These are phyloP conservation scores for Adansonia gregorii DNA, from an alignment of 441 rosid genomes.

Conservation along the genomic window DNA sequence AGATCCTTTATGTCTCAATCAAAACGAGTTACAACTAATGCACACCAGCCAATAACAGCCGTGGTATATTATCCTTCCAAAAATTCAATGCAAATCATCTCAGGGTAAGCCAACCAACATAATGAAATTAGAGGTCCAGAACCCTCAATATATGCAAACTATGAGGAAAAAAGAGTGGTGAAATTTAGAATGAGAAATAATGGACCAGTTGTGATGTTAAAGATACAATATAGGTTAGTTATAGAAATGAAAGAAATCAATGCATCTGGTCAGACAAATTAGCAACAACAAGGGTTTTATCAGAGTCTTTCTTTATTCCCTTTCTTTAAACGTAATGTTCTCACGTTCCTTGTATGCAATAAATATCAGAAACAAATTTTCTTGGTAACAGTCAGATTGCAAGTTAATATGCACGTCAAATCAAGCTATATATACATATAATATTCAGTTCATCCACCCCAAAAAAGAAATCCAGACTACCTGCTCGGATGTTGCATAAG, in stretches of 20 bases:
- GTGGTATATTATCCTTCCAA: not conserved
- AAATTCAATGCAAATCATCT: constrained; percentile 8
- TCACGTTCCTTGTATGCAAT: not conserved
- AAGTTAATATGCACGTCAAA: not conserved
- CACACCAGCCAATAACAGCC: constrained; percentile 2
- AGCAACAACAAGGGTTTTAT: not conserved
- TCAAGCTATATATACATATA: not conserved
- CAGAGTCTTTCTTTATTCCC: not conserved
- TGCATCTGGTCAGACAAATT: not conserved
- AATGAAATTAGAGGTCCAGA: not conserved
- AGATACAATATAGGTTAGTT: constrained; percentile 3
- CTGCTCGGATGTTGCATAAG: constrained; percentile 81
- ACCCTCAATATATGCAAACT: not conserved
- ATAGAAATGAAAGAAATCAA: not conserved
- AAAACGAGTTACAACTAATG: not conserved
- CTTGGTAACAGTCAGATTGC: not conserved
- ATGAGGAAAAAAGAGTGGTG: not conserved
- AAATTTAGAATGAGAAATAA: not conserved
- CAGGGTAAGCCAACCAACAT: not conserved
- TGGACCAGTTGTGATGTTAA: not conserved
- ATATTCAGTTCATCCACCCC: not conserved
- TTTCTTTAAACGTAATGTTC: not conserved
- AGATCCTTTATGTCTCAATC: not conserved
- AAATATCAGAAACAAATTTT: not conserved
- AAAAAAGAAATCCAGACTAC: constrained; percentile 37